Conservation (phyloP, 2,329 filamentous ascomycete species). For the Botrytis deweyae region DNA sequence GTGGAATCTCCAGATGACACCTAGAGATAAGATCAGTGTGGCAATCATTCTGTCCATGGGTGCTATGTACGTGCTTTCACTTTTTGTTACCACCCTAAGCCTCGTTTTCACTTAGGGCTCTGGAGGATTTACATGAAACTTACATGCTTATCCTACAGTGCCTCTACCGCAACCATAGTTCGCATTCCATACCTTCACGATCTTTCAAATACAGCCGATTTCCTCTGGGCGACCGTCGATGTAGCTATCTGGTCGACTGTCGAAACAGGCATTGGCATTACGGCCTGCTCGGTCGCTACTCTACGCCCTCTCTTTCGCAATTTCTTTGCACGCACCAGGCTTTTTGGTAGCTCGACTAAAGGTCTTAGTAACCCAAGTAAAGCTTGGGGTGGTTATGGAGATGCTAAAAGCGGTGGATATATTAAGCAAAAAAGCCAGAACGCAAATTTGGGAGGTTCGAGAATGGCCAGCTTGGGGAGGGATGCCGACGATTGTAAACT, state of each 20-base stretch:
- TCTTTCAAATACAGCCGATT: slow-evolving; percentile 41
- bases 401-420: not conserved
- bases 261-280: slow-evolving; percentile 45
- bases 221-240: slow-evolving; percentile 44
- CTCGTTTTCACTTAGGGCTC: not conserved
- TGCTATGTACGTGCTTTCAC: slow-evolving; percentile 39
- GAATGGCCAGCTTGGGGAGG: not conserved
- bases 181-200: slow-evolving; percentile 45
- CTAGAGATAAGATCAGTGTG: slow-evolving; percentile 42
- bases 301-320: slow-evolving; percentile 41
- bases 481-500: not conserved
- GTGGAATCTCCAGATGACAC: slow-evolving; percentile 45
- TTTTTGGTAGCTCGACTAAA: slow-evolving; percentile 7
- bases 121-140: not conserved
- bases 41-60: slow-evolving; percentile 38
- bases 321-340: slow-evolving; percentile 26
- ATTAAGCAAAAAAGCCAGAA: slow-evolving; percentile 6
- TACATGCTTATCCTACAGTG: slow-evolving; percentile 28
- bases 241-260: slow-evolving; percentile 46
- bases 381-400: not conserved
- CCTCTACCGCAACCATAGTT: slow-evolving; percentile 44
- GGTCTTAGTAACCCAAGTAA: not conserved
- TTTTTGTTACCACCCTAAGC: not conserved
- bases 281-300: slow-evolving; percentile 44
- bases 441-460: not conserved